Evolutionary conservation across 2,329 filamentous ascomycete genomes (phyloP).

Genomic region (Verticillium longisporum): DNA sequence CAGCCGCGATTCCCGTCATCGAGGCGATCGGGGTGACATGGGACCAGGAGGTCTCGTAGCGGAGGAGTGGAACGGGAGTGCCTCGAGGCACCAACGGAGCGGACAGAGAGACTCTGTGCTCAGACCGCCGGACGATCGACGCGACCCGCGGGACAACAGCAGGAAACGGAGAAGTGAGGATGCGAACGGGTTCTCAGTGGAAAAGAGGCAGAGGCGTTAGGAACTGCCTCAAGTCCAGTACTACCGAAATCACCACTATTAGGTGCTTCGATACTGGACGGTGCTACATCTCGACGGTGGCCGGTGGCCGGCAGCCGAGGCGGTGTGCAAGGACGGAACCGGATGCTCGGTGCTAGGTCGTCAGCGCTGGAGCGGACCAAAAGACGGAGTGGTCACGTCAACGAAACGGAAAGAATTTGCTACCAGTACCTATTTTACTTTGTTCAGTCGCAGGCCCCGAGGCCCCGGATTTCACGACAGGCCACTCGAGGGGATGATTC

Average conservation of each 20-base stretch:
- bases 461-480: neutral
- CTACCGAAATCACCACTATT: neutral
- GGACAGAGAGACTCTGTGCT: slow-evolving; percentile 22
- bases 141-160: slow-evolving; percentile 29
- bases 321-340: neutral
- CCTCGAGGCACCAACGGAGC: slow-evolving; percentile 14
- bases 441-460: neutral
- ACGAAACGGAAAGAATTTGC: neutral
- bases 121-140: slow-evolving; percentile 19
- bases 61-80: slow-evolving; percentile 12
- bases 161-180: slow-evolving; percentile 44
- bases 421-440: neutral
- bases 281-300: neutral
- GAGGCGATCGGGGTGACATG: slow-evolving; percentile 12
- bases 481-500: neutral
- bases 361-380: neutral
- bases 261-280: neutral
- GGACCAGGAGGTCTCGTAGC: slow-evolving; percentile 18
- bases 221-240: slow-evolving; percentile 9
- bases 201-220: slow-evolving; percentile 49
- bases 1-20: slow-evolving; percentile 17
- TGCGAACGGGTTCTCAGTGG: slow-evolving; percentile 29
- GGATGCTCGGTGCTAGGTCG: neutral
- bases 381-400: neutral
- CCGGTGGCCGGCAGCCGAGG: neutral